phyloP scores from a whole-genome alignment of 768 basidiomycete species.

The Pulveroboletus frians region DNA sequence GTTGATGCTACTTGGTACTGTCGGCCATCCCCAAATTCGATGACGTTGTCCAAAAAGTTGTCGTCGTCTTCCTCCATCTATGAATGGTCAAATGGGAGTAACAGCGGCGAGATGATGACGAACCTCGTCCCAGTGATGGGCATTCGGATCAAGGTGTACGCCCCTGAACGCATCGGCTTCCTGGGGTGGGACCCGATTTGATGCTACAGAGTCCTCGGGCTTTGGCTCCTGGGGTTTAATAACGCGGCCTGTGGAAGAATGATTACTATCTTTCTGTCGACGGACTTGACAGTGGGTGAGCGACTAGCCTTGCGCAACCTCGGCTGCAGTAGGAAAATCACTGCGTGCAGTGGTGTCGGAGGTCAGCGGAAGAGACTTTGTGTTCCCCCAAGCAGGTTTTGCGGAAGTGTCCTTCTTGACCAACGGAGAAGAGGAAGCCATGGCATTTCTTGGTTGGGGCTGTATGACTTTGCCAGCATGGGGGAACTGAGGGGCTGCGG shows the following conservation, averaged over 20 bases:
- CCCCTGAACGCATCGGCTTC: slow-evolving; percentile 94
- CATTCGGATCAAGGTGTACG: slow-evolving; percentile 87
- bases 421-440: slow-evolving; percentile 29
- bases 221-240: slow-evolving; percentile 36
- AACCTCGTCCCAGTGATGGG: slow-evolving; percentile 98
- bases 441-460: slow-evolving; percentile 46
- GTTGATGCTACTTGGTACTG: slow-evolving; percentile 77
- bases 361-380: slow-evolving; percentile 36
- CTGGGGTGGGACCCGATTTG: slow-evolving; percentile 61
- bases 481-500: slow-evolving; percentile 46
- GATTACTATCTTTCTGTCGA: slow-evolving; percentile 8
- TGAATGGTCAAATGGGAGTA: slow-evolving; percentile 3
- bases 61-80: slow-evolving; percentile 92
- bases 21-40: slow-evolving; percentile 94
- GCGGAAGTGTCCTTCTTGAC: slow-evolving; percentile 29
- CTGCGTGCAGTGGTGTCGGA: slow-evolving; percentile 41
- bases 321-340: slow-evolving; percentile 96
- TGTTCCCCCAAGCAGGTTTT: slow-evolving; percentile 72
- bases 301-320: slow-evolving; percentile 78
- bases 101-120: slow-evolving; percentile 26
- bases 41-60: slow-evolving; percentile 80
- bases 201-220: slow-evolving; percentile 45
- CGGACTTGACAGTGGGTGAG: background rate
- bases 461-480: slow-evolving; percentile 65
- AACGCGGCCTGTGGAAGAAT: slow-evolving; percentile 18